Base-by-base conservation (phyloP, 2,329 filamentous ascomycete species). In the Alternaria ventricosa region DNA sequence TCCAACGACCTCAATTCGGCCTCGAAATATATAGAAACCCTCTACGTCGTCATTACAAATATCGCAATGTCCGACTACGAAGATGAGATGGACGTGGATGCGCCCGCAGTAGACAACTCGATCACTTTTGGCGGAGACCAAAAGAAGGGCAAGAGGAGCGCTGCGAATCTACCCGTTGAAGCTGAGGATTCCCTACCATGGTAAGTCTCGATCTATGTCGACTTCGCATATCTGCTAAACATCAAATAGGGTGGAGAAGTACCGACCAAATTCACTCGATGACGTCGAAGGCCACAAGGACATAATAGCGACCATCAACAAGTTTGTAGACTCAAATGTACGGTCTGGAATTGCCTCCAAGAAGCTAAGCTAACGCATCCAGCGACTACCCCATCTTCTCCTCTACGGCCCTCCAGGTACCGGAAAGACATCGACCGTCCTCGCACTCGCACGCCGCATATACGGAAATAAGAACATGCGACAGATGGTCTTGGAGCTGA, bases 261-360 rank as follows among this genome's bases (percentile, higher is more conserved):
- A 98, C 82, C 89, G 96, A 57, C 96, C 96, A 18, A 90, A 90
- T 65, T 93, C 92, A 2, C 88, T 99, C 49, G 89, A 91, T 71
- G 96, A 99, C 81, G 96, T 99, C 61, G 97, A 94, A 4, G 96
- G 96, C 20, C 96, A 99, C 81, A 92, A 97, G 78, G 96, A 99
- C 81, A 98, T 99, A 76, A 89, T 99, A 68, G 90, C 94, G 5
- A 99, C 96, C 3, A 97, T 99, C 83, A 97, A 97, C 86, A 96
- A 94, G 79, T 99, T 99, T 75, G 89, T 99, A 77, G 94, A 98
- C 78, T 88, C 92, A 61, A 98, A 99, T 82, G 87, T 89, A 81
- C 28, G 80, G 57, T 23, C 15, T 13, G 6, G 9, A 15, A n/a
- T 7, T 9, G 5, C 12, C 3, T 7, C 3, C 0, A 13, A n/a